Percentiles rank a stretch among this genome's conserved stretches.
phyloP scores from a whole-genome alignment of 139 green algal genomes.

The Picochlorum sp. region DNA sequence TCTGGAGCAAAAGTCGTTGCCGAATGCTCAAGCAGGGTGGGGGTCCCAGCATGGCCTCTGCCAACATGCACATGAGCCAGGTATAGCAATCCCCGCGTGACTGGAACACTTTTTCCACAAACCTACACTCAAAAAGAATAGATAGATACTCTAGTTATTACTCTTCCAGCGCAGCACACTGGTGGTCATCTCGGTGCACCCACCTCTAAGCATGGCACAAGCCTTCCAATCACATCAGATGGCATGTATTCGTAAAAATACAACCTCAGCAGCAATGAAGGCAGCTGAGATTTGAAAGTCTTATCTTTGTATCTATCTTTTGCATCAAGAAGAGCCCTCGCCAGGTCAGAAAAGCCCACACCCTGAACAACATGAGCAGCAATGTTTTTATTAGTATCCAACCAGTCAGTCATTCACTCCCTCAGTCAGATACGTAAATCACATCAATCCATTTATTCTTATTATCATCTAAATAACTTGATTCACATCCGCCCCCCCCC shows the following conservation, averaged over 20 bases:
- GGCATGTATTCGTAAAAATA: slow-evolving; percentile 24
- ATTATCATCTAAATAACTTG: too few relatives aligned
- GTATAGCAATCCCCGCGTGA: slow-evolving; percentile 13
- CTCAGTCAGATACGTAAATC: too few relatives aligned
- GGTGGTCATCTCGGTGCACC: too few relatives aligned
- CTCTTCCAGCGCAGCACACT: background rate
- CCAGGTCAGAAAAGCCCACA: slow-evolving; percentile 10
- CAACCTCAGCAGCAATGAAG: slow-evolving; percentile 5
- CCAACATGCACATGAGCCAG: slow-evolving; percentile 3
- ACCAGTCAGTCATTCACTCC: too few relatives aligned
- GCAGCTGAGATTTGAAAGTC: background rate
- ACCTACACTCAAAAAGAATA: too few relatives aligned
- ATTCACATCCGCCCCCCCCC: too few relatives aligned
- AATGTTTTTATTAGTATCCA: background rate
- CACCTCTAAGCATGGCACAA: slow-evolving; percentile 10
- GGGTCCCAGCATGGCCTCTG: slow-evolving; percentile 13
- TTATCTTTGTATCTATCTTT: slow-evolving; percentile 11
- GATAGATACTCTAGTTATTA: too few relatives aligned
- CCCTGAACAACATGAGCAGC: background rate
- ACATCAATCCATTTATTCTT: too few relatives aligned
- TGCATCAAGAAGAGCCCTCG: slow-evolving; percentile 6
- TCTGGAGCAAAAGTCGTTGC: background rate
- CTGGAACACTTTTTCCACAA: slow-evolving; percentile 5
- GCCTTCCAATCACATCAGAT: slow-evolving; percentile 1
- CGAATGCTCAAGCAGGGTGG: slow-evolving; percentile 20